These are phyloP conservation scores for Pseudohyphozyma bogoriensis DNA, from an alignment of 768 basidiomycete species.

Conservation along the genomic window DNA sequence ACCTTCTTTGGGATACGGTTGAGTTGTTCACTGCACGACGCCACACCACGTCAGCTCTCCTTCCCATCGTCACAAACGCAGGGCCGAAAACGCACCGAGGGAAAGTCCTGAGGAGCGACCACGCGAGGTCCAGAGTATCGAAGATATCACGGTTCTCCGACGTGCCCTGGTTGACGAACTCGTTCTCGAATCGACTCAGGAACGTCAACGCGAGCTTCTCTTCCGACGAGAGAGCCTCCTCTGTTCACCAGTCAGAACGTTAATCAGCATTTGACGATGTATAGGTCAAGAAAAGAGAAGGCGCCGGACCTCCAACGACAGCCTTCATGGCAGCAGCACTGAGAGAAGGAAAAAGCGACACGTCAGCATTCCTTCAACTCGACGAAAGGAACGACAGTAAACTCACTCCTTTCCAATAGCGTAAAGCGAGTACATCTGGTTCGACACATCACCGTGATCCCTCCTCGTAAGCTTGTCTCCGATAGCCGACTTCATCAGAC, in stretches of 20 bases:
- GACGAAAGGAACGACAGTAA: no score
- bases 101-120: conserved; percentile 94
- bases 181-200: conserved; percentile 91
- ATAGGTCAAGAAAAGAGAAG: no score
- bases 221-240: conserved; percentile 87
- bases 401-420: conserved; percentile 96
- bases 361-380: no score
- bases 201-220: conserved; percentile 97
- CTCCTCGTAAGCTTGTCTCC: conserved; percentile 94
- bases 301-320: conserved; percentile 93
- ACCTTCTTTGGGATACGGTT: conserved; percentile 28
- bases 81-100: conserved; percentile 48
- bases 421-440: conserved; percentile 90
- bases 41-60: neutral
- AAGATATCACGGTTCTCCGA: conserved; percentile 95
- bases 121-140: conserved; percentile 92
- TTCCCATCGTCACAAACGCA: no score
- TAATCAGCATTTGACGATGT: no score
- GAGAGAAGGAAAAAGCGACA: no score
- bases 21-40: conserved; percentile 8
- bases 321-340: conserved; percentile 91
- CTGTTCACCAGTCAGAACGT: no score
- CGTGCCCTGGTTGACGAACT: conserved; percentile 92
- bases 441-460: conserved; percentile 98
- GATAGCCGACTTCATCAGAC: conserved; percentile 99